phyloP scores from a whole-genome alignment of 176 grass and related monocot genomes.

The Carex parvula region DNA sequence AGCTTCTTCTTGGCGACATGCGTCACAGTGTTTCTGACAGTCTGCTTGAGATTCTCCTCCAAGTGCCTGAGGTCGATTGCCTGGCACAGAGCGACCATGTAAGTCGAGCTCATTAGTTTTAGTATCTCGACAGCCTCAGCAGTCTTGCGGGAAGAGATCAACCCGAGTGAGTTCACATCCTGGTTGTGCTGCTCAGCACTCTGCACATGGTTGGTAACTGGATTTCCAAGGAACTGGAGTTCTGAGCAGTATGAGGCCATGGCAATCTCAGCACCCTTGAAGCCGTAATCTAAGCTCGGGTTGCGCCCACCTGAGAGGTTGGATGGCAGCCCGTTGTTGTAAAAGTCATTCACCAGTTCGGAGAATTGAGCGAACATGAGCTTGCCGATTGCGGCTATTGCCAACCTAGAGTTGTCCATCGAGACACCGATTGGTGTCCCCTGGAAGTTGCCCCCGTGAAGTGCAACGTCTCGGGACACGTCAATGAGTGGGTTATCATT shows the following conservation, averaged over 20 bases:
- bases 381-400: slow-evolving; percentile 81
- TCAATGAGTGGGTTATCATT: slow-evolving; percentile 97
- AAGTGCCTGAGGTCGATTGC: slow-evolving; percentile 78
- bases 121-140: slow-evolving; percentile 78
- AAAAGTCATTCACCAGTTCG: slow-evolving; percentile 89
- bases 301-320: slow-evolving; percentile 85
- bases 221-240: slow-evolving; percentile 86
- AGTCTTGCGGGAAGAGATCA: slow-evolving; percentile 92
- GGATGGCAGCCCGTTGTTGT: slow-evolving; percentile 91
- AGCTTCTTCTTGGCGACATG: slow-evolving; percentile 70
- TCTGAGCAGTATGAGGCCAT: slow-evolving; percentile 97
- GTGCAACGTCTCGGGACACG: slow-evolving; percentile 66
- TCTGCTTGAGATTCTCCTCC: slow-evolving; percentile 75
- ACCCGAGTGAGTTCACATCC: slow-evolving; percentile 85
- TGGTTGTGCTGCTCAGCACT: slow-evolving; percentile 99
- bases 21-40: slow-evolving; percentile 63
- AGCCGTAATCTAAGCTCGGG: slow-evolving; percentile 89
- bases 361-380: slow-evolving; percentile 97
- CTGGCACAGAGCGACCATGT: slow-evolving; percentile 72
- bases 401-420: slow-evolving; percentile 91
- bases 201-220: slow-evolving; percentile 95
- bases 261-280: slow-evolving; percentile 94
- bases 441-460: slow-evolving; percentile 95
- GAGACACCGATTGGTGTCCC: slow-evolving; percentile 91
- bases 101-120: slow-evolving; percentile 86